Evolutionary conservation across 1,284 basidiomycete species (phyloP).

Genomic region (Pseudozyma flocculosa): DNA sequence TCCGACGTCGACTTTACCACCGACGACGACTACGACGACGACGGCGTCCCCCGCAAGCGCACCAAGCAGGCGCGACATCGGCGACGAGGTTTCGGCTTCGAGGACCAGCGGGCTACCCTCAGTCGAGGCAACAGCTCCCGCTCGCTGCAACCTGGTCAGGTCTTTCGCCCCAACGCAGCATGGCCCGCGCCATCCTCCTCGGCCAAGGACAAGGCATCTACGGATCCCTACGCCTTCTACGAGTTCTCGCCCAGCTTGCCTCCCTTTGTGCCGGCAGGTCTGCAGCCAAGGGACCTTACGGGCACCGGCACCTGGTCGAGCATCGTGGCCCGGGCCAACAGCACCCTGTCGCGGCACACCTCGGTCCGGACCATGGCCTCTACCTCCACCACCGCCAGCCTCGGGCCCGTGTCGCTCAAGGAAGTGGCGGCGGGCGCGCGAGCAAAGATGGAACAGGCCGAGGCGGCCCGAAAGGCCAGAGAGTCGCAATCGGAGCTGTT

Average conservation of each 20-base stretch:
- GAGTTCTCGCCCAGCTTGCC: conserved; percentile 46
- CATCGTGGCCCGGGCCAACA: conserved; percentile 38
- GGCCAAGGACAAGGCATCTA: too few species aligned
- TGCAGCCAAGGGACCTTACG: conserved; percentile 36
- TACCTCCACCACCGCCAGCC: background rate
- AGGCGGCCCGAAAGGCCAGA: conserved; percentile 16
- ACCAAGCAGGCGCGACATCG: conserved; percentile 14
- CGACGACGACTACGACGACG: conserved; percentile 2
- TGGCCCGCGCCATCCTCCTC: too few species aligned
- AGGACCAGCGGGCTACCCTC: conserved; percentile 29
- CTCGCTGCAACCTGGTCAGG: conserved; percentile 4
- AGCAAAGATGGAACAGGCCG: conserved; percentile 24
- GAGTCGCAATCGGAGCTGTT: conserved; percentile 30
- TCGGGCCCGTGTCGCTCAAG: conserved; percentile 38
- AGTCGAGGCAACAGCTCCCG: conserved; percentile 3
- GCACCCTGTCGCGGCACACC: conserved; percentile 15
- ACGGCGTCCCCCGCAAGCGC: conserved; percentile 24
- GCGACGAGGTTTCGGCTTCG: conserved; percentile 16
- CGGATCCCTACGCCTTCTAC: conserved; percentile 41
- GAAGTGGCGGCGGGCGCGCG: conserved; percentile 30
- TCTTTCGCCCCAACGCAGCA: conserved; percentile 7
- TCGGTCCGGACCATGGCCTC: conserved; percentile 24
- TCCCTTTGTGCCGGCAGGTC: conserved; percentile 36
- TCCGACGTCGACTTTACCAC: conserved; percentile 9
- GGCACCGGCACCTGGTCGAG: conserved; percentile 45